A percentile compares a stretch with the other conserved stretches of the same genome.
Conservation (phyloP, 495 filamentous ascomycete species). For the Polyplosphaeria fusca region DNA sequence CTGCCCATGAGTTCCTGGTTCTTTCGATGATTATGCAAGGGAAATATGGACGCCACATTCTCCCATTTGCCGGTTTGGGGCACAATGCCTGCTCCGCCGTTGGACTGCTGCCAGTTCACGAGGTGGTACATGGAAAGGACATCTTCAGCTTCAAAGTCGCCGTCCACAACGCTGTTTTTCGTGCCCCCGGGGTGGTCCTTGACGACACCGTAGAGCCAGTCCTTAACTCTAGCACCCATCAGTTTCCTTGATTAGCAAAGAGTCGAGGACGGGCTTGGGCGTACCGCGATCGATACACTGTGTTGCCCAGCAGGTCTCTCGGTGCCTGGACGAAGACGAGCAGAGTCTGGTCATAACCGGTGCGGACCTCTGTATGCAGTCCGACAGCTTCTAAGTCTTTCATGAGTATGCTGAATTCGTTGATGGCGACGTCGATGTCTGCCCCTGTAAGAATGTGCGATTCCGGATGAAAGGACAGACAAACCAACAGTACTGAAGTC, state of each 20-base stretch:
- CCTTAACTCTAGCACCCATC: not conserved
- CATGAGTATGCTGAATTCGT: not conserved
- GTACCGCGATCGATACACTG: not conserved
- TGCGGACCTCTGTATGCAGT: conserved; percentile 1
- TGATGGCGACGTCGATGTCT: not conserved
- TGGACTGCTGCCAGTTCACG: not conserved
- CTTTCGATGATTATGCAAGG: not conserved
- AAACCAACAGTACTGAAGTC: not conserved
- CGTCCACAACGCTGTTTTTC: not conserved
- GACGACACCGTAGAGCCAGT: not conserved
- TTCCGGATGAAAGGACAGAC: not conserved
- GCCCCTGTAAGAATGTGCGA: too few species aligned
- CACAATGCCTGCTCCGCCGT: not conserved
- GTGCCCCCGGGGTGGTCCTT: not conserved
- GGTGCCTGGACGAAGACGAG: conserved; percentile 2
- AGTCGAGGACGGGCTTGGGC: not conserved
- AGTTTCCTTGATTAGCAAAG: not conserved
- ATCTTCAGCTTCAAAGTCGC: not conserved
- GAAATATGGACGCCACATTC: not conserved
- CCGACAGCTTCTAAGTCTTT: not conserved
- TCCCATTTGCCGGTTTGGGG: not conserved
- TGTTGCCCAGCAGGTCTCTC: not conserved
- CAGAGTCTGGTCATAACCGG: not conserved
- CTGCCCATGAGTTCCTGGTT: not conserved
- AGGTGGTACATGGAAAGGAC: not conserved